Percentiles rank a stretch among this genome's conserved stretches.
These are phyloP conservation scores for Pichia sp. DNA, from an alignment of 1,139 yeast genomes.

Conservation along the genomic window DNA sequence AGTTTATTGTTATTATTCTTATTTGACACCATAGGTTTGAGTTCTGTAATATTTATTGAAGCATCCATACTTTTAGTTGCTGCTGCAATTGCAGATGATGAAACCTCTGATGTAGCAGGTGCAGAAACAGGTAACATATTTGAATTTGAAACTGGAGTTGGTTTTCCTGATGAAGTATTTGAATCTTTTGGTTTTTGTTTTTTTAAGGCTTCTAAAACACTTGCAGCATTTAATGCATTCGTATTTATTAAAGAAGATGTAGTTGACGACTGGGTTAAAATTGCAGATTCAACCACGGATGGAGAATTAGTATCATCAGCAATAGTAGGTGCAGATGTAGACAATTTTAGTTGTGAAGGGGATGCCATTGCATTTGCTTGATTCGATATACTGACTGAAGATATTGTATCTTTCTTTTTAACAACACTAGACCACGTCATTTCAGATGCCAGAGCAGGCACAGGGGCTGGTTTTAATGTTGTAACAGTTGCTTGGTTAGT, in stretches of 20 bases:
- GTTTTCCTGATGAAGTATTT: neutral
- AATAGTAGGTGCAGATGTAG: slow-evolving; percentile 1
- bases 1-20: slow-evolving; percentile 26
- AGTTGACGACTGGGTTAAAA: neutral
- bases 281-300: neutral
- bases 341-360: neutral
- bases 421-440: slow-evolving; percentile 70
- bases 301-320: neutral
- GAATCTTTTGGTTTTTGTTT: slow-evolving; percentile 28
- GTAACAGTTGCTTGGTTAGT: slow-evolving; percentile 25
- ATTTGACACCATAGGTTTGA: slow-evolving; percentile 14
- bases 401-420: slow-evolving; percentile 21
- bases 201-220: slow-evolving; percentile 30
- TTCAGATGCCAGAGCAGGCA: slow-evolving; percentile 57
- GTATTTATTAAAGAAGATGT: slow-evolving; percentile 16
- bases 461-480: slow-evolving; percentile 60
- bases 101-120: slow-evolving; percentile 1
- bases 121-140: neutral
- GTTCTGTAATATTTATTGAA: neutral
- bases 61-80: slow-evolving; percentile 7
- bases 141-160: neutral
- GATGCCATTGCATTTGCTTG: neutral
- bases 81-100: slow-evolving; percentile 9
- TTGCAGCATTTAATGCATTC: slow-evolving; percentile 31
- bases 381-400: slow-evolving; percentile 1